Evolutionary conservation across 2,329 filamentous ascomycete genomes (phyloP), one percentile per base, ranked within the genome.

Genomic region (Ceratocystis lukuohia): DNA sequence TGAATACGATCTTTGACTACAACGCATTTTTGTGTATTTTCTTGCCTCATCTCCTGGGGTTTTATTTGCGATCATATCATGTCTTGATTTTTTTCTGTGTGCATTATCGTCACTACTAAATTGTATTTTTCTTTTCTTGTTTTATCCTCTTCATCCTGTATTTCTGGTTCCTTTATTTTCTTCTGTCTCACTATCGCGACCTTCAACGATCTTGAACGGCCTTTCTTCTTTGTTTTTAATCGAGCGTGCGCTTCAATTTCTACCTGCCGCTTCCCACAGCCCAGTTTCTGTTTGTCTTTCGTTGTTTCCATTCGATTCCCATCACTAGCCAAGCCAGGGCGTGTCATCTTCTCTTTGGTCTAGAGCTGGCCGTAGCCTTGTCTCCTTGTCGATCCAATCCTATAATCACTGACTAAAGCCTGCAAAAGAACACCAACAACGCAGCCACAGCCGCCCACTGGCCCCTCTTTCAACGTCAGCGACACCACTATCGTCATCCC

Each of bases 11-110:
- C 37, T 50, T 22, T 50, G 20, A 22, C 48, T 50, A 50, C 48
- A 50, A 12, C 48, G 20, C 22, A 4, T 25, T 4, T 8, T 25
- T 20, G 20, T 50, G 48, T 50, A 17, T 62, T 65, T 41, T 28
- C 28, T 56, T 37, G 53, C 62, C 50, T 53, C 28, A 2, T 62
- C 25, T 44, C 22, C 15, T 37, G 20, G 5, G 20, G 2, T 45
- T 62, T 10, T 62, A n/a, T 20, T 22, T 10, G n/a, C 48, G 3
- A 50, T 22, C 48, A 50, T 5, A 22, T 50, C n/a, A 50, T 50
- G 48, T 50, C 20, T 65, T 65, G 30, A 22, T 56, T 65, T 41
- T 56, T 56, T 56, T 56, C 12, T n/a, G 41, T 59, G 50, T 37
- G 22, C 62, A 41, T 37, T 5, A 48, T 64, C 45, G 28, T 37